phyloP scores from a whole-genome alignment of 768 basidiomycete genomes.

The Zangia roseola region DNA sequence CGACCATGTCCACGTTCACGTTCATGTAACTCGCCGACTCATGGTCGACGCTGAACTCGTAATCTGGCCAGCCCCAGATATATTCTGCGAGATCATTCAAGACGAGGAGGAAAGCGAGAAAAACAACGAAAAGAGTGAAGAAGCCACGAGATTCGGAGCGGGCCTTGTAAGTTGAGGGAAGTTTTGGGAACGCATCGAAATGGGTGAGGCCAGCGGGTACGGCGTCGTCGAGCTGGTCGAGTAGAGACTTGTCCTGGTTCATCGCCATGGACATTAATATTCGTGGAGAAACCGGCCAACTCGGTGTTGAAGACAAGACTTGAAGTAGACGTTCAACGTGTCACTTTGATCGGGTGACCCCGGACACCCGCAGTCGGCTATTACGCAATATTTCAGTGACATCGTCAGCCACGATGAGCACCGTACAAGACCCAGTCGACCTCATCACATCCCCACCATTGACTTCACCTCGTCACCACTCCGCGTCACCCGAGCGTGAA shows the following conservation, averaged over 20 bases:
- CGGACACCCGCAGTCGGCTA: constrained; percentile 5
- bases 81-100: constrained; percentile 90
- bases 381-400: constrained; percentile 18
- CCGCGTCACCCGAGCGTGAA: constrained; percentile 1
- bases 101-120: constrained; percentile 70
- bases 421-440: constrained; percentile 1
- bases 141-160: constrained; percentile 80
- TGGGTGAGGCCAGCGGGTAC: constrained; percentile 53
- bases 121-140: constrained; percentile 67
- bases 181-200: constrained; percentile 88
- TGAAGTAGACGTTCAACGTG: no score
- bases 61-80: constrained; percentile 91
- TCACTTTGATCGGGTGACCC: constrained; percentile 15
- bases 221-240: constrained; percentile 62
- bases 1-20: constrained; percentile 89
- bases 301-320: no score
- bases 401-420: constrained; percentile 24
- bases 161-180: constrained; percentile 77
- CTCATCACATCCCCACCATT: constrained; percentile 5
- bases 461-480: background rate
- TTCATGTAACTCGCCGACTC: constrained; percentile 61
- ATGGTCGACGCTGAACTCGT: constrained; percentile 83
- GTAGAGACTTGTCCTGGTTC: constrained; percentile 35
- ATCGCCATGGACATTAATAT: constrained; percentile 20
- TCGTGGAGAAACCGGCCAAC: background rate